Evolutionary conservation across 768 basidiomycete genomes (phyloP), one percentile per base, ranked within the genome.

Genomic region (Phanerodontia chrysosporium): DNA sequence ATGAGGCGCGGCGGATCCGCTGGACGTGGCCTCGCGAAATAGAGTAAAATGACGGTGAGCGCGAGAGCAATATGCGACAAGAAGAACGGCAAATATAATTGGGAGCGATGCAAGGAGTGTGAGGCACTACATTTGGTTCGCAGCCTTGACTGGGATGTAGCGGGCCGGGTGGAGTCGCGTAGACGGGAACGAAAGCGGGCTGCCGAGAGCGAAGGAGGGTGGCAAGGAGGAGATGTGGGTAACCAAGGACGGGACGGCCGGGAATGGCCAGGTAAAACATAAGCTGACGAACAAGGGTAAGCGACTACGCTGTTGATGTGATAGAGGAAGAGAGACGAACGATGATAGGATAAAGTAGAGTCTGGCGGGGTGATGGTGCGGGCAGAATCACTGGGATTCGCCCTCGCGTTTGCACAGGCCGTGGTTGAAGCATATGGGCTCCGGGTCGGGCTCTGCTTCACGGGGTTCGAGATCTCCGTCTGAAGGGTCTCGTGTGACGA

Each of bases 361-460:
- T 10, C 25, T 13, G 7, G 25, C 14, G 48, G 48, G 24, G 28
- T 27, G 48, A 14, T 22, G 24, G 16, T 14, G 5, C 24, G n/a
- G 48, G 48, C 48, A 10, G 48, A 25, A 21, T 49, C 48, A 49
- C 8, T 42, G 4, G 39, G 48, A n/a, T 25, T 49, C 48, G 14
- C 24, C 12, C 29, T 53, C 52, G 36, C 52, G 52, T n/a, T 53
- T 53, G 52, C 52, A 53, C 36, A 42, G 42, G 21, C 21, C 52
- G 30, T 21, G 22, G 18, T 24, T 39, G 9, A 27, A 12, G 32
- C 52, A 53, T 22, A 42, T 39, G 10, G 35, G 52, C 39, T 25
- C 39, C 8, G 52, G 35, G 21, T 36, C 39, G 29, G 29, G 28
- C 10, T 53, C 36, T 10, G 52, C 30, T 22, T 36, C 39, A 21